Conservation (phyloP, 352 stramenopile species). For the Phytophthora sojae region DNA sequence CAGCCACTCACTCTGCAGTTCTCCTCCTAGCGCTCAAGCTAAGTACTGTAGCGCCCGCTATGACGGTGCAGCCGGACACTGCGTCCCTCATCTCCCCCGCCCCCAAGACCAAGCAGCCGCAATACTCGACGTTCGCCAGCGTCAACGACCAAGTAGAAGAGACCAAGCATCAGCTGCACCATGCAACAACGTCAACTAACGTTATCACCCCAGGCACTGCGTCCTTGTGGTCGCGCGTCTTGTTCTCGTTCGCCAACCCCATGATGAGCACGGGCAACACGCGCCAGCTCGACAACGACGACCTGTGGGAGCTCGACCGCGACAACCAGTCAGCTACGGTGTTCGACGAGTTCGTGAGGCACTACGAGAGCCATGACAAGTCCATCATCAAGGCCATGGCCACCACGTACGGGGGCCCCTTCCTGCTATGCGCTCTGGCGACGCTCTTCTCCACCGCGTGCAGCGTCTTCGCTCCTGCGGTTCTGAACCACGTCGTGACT, state of each 20-base stretch:
- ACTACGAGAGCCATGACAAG: constrained; percentile 28
- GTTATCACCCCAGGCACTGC: too few species aligned
- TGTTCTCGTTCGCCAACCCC: constrained; percentile 37
- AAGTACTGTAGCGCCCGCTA: neutral
- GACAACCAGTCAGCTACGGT: constrained; percentile 34
- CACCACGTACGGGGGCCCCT: constrained; percentile 30
- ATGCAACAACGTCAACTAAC: too few species aligned
- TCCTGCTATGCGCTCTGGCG: constrained; percentile 38
- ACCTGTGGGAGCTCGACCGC: constrained; percentile 52
- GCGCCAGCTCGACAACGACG: constrained; percentile 48
- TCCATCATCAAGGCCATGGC: constrained; percentile 39
- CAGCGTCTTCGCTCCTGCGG: constrained; percentile 47
- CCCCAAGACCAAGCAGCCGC: too few species aligned
- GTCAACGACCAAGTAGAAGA: too few species aligned
- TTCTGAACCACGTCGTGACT: constrained; percentile 59
- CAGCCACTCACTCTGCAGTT: neutral
- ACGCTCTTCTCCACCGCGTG: constrained; percentile 42
- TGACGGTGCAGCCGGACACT: neutral
- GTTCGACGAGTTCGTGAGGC: constrained; percentile 34
- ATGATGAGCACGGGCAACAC: constrained; percentile 55
- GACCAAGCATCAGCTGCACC: too few species aligned
- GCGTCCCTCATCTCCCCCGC: too few species aligned
- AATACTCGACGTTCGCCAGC: too few species aligned
- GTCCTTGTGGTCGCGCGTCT: too few species aligned
- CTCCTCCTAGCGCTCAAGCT: neutral